Conservation (phyloP, 129 eudicot species). For the Calendula officinalis region DNA sequence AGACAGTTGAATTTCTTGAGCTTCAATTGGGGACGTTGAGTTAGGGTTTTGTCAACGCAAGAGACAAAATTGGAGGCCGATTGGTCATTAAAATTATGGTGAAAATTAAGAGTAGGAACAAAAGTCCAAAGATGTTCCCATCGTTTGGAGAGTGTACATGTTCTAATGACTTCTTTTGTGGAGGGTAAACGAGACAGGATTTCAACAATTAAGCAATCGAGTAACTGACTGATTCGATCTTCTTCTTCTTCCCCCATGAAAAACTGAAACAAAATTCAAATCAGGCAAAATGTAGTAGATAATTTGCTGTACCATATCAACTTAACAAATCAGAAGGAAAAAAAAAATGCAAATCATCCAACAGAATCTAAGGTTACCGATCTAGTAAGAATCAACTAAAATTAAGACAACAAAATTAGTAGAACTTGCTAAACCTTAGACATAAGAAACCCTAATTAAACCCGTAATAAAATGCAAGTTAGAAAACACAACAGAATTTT, state of each 20-base stretch:
- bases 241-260: not conserved
- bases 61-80: constrained; percentile 1
- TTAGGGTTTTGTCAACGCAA: constrained; percentile 26
- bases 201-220: constrained; percentile 20
- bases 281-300: too few relatives aligned
- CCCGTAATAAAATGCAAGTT: too few relatives aligned
- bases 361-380: too few relatives aligned
- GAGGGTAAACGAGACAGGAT: constrained; percentile 21
- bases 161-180: constrained; percentile 24
- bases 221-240: constrained; percentile 26
- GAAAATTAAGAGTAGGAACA: constrained; percentile 11
- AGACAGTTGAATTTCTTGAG: not conserved
- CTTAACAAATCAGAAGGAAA: too few relatives aligned
- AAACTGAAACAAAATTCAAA: too few relatives aligned
- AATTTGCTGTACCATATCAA: too few relatives aligned
- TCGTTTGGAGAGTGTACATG: constrained; percentile 18
- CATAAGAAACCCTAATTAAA: too few relatives aligned
- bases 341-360: too few relatives aligned
- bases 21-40: constrained; percentile 11
- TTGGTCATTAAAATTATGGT: not conserved
- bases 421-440: too few relatives aligned
- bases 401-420: too few relatives aligned
- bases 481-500: too few relatives aligned
- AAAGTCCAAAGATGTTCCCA: constrained; percentile 25
- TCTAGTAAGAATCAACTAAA: too few relatives aligned